These are phyloP conservation scores for Strobilomyces confusus DNA, from an alignment of 768 basidiomycete genomes.

Conservation along the genomic window DNA sequence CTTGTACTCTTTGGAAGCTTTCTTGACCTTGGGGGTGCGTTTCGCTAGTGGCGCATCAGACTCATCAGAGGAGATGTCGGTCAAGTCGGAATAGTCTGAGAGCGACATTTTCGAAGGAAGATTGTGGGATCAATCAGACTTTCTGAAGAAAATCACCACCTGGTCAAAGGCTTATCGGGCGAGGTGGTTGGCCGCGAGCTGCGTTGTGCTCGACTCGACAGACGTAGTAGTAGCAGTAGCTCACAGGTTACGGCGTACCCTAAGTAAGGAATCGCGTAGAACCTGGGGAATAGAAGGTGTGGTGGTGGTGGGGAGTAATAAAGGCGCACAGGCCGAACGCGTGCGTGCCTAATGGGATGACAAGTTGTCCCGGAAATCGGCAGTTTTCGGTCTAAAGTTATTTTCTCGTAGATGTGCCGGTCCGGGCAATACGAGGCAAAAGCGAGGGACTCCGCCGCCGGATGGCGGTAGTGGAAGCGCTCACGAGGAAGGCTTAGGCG, in stretches of 20 bases:
- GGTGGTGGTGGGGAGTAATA: neutral
- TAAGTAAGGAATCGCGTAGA: neutral
- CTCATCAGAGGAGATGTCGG: conserved; percentile 42
- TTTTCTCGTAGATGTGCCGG: conserved; percentile 8
- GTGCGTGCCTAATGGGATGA: conserved; percentile 3
- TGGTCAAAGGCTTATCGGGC: neutral
- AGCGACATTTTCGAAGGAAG: conserved; percentile 27
- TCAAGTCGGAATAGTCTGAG: conserved; percentile 45
- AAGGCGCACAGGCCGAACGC: neutral
- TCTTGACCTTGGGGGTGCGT: conserved; percentile 21
- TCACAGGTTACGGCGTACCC: neutral
- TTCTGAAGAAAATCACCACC: neutral
- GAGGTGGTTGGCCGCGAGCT: neutral
- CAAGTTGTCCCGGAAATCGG: conserved; percentile 10
- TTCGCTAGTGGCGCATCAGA: conserved; percentile 29
- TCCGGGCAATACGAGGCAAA: neutral
- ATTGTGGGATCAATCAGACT: neutral
- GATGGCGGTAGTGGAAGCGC: neutral
- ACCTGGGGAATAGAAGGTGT: neutral
- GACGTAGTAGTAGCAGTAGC: neutral
- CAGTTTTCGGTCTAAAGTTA: conserved; percentile 15
- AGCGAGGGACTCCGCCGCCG: neutral
- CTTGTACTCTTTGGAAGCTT: conserved; percentile 28
- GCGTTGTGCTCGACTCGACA: neutral
- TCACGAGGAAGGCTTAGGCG: neutral